Conservation (phyloP, 169 alveolate species). For the Cyclospora cayetanensis region DNA sequence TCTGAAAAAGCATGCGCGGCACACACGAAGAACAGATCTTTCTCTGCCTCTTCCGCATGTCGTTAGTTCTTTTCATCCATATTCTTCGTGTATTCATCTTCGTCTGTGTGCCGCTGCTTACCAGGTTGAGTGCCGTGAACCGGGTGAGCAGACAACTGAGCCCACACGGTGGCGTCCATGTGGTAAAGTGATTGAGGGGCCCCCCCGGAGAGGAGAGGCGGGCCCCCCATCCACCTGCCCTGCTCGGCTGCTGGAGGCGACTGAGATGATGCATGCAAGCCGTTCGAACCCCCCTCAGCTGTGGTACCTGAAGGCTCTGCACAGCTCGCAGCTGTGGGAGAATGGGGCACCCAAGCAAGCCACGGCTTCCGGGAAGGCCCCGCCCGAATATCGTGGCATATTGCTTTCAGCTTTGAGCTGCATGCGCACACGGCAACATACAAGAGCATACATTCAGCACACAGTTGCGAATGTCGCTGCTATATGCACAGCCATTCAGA, state of each 20-base stretch:
- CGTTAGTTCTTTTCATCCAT: neutral
- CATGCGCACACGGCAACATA: no score
- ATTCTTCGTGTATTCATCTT: neutral
- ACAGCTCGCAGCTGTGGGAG: neutral
- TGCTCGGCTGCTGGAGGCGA: neutral
- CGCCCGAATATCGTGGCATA: conserved; percentile 21
- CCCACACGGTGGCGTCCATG: conserved; percentile 48
- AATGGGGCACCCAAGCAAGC: neutral
- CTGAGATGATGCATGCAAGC: neutral
- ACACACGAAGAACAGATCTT: no score
- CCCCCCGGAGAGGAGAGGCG: conserved; percentile 9
- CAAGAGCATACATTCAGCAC: neutral
- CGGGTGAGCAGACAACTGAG: neutral
- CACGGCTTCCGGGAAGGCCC: neutral
- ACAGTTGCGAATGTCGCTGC: no score
- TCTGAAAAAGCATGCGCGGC: no score
- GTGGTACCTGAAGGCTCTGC: conserved; percentile 10
- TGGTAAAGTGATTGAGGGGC: neutral
- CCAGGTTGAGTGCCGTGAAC: neutral
- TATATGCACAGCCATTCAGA: no score
- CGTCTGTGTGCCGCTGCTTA: neutral
- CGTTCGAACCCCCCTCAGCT: conserved; percentile 22
- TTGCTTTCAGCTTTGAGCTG: conserved; percentile 49
- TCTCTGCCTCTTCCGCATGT: no score
- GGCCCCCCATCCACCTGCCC: conserved; percentile 35